These are phyloP conservation scores for Ophiostoma himal-ulmi DNA, from an alignment of 2,329 filamentous ascomycete genomes.

Conservation along the genomic window DNA sequence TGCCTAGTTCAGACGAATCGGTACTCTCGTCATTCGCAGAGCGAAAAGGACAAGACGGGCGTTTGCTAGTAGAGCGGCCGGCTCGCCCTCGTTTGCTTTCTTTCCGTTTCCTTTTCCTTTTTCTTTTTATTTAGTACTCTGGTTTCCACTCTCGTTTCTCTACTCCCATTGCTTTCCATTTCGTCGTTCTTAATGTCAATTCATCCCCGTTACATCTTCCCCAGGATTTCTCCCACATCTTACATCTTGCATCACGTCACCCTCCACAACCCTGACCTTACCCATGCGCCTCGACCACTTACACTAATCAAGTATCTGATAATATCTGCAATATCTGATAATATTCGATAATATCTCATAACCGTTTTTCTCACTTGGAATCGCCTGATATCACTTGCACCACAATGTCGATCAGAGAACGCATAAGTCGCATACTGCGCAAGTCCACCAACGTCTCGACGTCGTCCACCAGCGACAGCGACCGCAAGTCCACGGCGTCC, in stretches of 20 bases:
- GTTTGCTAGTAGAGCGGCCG: not conserved
- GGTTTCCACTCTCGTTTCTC: not conserved
- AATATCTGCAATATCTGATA: too few relatives aligned
- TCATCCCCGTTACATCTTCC: not conserved
- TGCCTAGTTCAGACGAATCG: too few relatives aligned
- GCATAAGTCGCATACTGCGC: conserved; percentile 24
- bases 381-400: not conserved
- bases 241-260: not conserved
- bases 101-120: not conserved
- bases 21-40: not conserved
- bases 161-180: not conserved
- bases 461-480: conserved; percentile 14
- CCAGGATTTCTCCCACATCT: not conserved
- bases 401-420: conserved; percentile 27
- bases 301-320: too few relatives aligned
- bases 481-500: conserved; percentile 1
- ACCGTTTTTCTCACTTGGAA: too few relatives aligned
- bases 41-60: not conserved
- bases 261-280: not conserved
- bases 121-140: not conserved
- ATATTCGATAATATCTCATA: too few relatives aligned
- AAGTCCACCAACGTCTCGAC: conserved; percentile 20
- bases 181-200: not conserved
- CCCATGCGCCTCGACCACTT: not conserved
- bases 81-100: not conserved